Evolutionary conservation across 192 early-diverging fungal genomes (phyloP).

Genomic region (Coemansia erecta): DNA sequence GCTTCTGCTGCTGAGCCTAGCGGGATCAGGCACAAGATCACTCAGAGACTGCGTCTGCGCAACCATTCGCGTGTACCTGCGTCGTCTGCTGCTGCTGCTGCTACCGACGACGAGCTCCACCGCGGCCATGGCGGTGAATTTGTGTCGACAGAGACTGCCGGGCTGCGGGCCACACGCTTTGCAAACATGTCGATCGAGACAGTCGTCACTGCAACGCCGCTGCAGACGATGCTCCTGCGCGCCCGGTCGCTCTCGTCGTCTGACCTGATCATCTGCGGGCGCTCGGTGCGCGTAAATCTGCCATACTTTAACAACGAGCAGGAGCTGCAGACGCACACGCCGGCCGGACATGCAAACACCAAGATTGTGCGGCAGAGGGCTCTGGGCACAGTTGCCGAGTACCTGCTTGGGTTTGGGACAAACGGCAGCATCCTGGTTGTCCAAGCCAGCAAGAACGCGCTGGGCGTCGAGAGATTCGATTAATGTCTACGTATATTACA

Average conservation of each 20-base stretch:
- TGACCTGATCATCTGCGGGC: constrained; percentile 43
- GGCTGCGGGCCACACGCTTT: constrained; percentile 25
- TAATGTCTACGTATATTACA: constrained; percentile 5
- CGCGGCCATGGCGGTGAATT: not conserved
- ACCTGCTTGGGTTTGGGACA: constrained; percentile 43
- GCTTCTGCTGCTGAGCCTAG: not conserved
- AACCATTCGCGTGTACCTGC: constrained; percentile 8
- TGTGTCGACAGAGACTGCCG: constrained; percentile 10
- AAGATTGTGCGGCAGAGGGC: constrained; percentile 30
- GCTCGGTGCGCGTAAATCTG: constrained; percentile 22
- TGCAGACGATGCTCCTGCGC: constrained; percentile 38
- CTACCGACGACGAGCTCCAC: constrained; percentile 1
- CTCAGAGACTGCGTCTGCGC: constrained; percentile 37
- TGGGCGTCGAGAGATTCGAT: constrained; percentile 6
- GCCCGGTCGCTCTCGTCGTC: constrained; percentile 18
- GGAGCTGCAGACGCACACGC: constrained; percentile 15
- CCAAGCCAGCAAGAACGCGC: constrained; percentile 28
- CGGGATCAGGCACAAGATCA: constrained; percentile 23
- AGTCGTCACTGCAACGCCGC: constrained; percentile 35
- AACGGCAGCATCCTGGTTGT: constrained; percentile 53
- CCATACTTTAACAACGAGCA: constrained; percentile 29
- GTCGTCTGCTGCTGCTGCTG: not conserved
- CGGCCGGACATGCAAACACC: constrained; percentile 27
- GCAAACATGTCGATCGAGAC: constrained; percentile 40
- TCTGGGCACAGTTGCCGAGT: constrained; percentile 43